Base-by-base conservation (phyloP, 495 filamentous ascomycete genomes). In the Penicillium turbatum region DNA sequence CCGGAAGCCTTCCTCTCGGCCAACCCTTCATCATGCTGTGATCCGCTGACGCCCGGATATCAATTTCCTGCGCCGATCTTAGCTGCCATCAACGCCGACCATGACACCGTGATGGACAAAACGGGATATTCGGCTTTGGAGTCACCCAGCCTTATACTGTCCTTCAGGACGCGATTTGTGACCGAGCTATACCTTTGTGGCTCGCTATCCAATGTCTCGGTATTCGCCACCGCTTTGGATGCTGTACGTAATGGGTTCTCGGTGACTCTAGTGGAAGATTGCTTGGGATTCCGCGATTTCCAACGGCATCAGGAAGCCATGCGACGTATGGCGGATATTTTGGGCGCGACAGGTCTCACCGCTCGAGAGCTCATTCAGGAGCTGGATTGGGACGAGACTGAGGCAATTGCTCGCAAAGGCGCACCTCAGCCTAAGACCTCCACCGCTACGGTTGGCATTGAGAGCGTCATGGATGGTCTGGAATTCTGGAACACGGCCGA, bases 171-270 rank as follows among this genome's bases (percentile, higher is more conserved):
- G 5, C 86, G 82, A 17, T 84, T 98, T 38, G 81, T 97, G 38
- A 97, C 90, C 1, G 87, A 96, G 61, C 69, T 98, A n/a, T 97
- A 88, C 63, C 79, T 98, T 5, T 96, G 90, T 60, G 93, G 93
- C 11, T 82, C 87, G n/a, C 73, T 92, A 32, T 91, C 88, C 12
- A 97, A 97, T 66, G 76, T 90, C 27, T 91, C 90, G 19, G 84
- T 97, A 27, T 93, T 91, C 62, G 93, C 93, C 8, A 98, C 93
- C 2, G 92, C 90, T 19, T 73, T 95, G 42, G 93, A 97, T 62
- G 93, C 93, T 2, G 92, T 88, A 0, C 82, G 83, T 13, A 86
- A 96, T 65, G 93, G 93, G 11, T 86, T 93, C 58, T 80, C 83
- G 21, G 88, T 96, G 52, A 90, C 86, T 5, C 71, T 98, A 11